Evolutionary conservation across 1,139 yeast genomes (phyloP).

Genomic region (Yamadazyma diospyri): DNA sequence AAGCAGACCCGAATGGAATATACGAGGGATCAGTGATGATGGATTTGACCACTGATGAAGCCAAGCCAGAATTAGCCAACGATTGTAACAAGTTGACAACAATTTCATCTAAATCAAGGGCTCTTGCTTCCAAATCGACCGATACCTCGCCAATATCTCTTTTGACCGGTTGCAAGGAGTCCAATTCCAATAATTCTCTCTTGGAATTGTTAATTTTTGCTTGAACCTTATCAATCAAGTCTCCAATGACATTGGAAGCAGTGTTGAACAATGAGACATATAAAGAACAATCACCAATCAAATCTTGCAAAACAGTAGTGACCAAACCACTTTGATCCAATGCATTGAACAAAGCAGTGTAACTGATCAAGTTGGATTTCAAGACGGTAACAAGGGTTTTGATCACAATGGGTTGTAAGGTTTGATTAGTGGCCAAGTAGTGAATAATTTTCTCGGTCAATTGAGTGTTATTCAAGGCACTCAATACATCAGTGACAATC

Average conservation of each 20-base stretch:
- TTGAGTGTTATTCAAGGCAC: slow-evolving; percentile 36
- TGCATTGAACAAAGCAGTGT: slow-evolving; percentile 33
- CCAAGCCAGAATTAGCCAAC: slow-evolving; percentile 41
- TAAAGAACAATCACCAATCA: slow-evolving; percentile 40
- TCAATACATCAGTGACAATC: slow-evolving; percentile 41
- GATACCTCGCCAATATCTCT: neutral
- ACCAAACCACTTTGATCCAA: slow-evolving; percentile 40
- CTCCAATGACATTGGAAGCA: slow-evolving; percentile 27
- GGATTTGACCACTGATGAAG: slow-evolving; percentile 38
- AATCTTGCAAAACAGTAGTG: slow-evolving; percentile 33
- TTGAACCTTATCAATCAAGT: slow-evolving; percentile 30
- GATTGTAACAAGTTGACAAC: slow-evolving; percentile 40
- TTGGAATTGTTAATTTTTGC: slow-evolving; percentile 16
- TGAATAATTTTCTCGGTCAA: slow-evolving; percentile 37
- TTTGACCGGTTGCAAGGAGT: neutral
- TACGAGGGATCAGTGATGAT: slow-evolving; percentile 38
- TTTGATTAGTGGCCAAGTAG: slow-evolving; percentile 31
- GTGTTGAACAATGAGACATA: slow-evolving; percentile 35
- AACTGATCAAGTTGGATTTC: slow-evolving; percentile 30
- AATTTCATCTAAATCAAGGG: slow-evolving; percentile 24
- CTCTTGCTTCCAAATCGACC: slow-evolving; percentile 13
- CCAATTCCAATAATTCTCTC: slow-evolving; percentile 14
- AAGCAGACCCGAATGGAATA: slow-evolving; percentile 35
- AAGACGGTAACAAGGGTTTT: slow-evolving; percentile 29
- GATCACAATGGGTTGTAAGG: slow-evolving; percentile 35